Evolutionary conservation across 805 yeast species (phyloP).

Genomic region (Brettanomyces bruxellensis): DNA sequence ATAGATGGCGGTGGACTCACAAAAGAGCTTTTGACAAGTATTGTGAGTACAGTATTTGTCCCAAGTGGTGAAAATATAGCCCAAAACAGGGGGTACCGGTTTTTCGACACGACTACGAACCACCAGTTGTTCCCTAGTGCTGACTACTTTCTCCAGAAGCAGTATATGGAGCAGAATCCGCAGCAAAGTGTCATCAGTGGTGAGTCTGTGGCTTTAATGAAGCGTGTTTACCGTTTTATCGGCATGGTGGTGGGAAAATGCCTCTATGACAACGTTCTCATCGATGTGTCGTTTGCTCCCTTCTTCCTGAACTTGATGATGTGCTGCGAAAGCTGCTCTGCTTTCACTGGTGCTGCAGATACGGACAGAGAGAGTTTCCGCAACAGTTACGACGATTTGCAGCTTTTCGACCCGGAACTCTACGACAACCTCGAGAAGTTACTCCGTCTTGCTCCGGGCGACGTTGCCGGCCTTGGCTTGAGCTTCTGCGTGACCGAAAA

Average conservation of each 20-base stretch:
- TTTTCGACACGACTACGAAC: conserved; percentile 35
- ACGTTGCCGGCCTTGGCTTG: conserved; percentile 50
- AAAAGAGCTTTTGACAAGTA: conserved; percentile 75
- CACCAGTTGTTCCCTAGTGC: conserved; percentile 74
- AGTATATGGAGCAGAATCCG: conserved; percentile 17
- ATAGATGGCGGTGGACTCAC: conserved; percentile 97
- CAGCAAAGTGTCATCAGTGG: conserved; percentile 19
- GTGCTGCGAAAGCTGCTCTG: conserved; percentile 23
- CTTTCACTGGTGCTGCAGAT: conserved; percentile 10
- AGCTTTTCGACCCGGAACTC: conserved; percentile 58
- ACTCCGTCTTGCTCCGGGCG: conserved; percentile 38
- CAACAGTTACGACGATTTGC: conserved; percentile 72
- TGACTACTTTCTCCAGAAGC: conserved; percentile 23
- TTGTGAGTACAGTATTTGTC: conserved; percentile 60
- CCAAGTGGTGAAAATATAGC: conserved; percentile 20
- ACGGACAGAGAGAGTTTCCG: conserved; percentile 16
- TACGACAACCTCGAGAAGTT: conserved; percentile 59
- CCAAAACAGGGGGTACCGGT: conserved; percentile 17
- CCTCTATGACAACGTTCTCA: conserved; percentile 69
- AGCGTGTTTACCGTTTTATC: conserved; percentile 43
- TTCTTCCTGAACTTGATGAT: conserved; percentile 69
- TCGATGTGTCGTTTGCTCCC: conserved; percentile 80
- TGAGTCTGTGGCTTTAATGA: conserved; percentile 15
- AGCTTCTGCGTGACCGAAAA: conserved; percentile 56
- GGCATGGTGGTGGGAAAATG: conserved; percentile 88